Evolutionary conservation across 2,329 filamentous ascomycete species (phyloP).

Genomic region (Dendryphion nanum): DNA sequence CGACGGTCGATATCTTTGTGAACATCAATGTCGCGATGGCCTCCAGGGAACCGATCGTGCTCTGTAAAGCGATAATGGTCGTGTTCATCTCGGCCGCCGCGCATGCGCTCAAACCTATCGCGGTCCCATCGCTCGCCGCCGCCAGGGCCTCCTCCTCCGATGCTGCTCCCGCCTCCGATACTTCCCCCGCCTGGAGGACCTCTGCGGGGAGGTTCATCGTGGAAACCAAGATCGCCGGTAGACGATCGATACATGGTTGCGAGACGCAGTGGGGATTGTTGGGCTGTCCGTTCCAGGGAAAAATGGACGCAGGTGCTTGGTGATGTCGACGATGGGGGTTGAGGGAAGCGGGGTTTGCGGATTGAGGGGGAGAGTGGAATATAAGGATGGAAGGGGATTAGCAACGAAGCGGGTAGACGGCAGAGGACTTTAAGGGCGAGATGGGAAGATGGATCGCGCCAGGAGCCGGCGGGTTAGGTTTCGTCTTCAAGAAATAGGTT

Average conservation of each 20-base stretch:
- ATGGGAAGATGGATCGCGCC: too few species aligned
- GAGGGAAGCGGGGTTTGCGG: slow-evolving; percentile 1
- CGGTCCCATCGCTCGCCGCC: slow-evolving; percentile 19
- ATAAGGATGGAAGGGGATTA: background rate
- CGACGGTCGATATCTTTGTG: slow-evolving; percentile 45
- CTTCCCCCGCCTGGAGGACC: slow-evolving; percentile 15
- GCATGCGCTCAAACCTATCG: slow-evolving; percentile 1
- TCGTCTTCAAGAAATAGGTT: slow-evolving; percentile 5
- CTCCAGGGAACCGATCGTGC: slow-evolving; percentile 43
- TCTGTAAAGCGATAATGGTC: slow-evolving; percentile 43
- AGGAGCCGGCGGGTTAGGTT: too few species aligned
- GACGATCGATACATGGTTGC: slow-evolving; percentile 39
- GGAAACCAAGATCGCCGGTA: slow-evolving; percentile 44
- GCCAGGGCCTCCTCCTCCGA: too few species aligned
- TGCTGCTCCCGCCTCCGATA: slow-evolving; percentile 15
- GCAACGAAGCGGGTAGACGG: background rate
- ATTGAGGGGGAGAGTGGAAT: background rate
- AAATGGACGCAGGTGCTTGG: background rate
- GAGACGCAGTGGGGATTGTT: background rate
- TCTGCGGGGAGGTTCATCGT: slow-evolving; percentile 37
- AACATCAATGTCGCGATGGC: slow-evolving; percentile 42
- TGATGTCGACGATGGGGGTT: background rate
- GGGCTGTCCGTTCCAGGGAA: slow-evolving; percentile 3
- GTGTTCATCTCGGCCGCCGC: slow-evolving; percentile 28
- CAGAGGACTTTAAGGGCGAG: background rate